These are phyloP conservation scores for Sporobolomyces pararoseus DNA, from an alignment of 768 basidiomycete species.

Conservation along the genomic window DNA sequence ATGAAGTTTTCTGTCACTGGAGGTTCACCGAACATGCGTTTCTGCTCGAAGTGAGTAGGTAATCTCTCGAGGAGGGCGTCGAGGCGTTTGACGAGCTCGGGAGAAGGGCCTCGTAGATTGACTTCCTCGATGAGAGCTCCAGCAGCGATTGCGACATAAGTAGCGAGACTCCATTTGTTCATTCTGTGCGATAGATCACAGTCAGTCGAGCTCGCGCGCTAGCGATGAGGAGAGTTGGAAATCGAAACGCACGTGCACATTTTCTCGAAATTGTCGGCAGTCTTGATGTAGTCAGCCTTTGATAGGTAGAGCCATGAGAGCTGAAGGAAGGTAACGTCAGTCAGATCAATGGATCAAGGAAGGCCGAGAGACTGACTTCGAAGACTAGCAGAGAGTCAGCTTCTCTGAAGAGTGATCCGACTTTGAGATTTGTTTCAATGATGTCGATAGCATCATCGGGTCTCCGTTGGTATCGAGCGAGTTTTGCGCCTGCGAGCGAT, in stretches of 20 bases:
- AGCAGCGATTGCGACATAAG: slow-evolving; percentile 20
- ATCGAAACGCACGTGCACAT: slow-evolving; percentile 20
- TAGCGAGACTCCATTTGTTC: slow-evolving; percentile 30
- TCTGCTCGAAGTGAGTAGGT: slow-evolving; percentile 23
- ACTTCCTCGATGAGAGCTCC: slow-evolving; percentile 37
- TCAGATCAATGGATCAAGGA: no score
- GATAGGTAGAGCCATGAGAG: slow-evolving; percentile 39
- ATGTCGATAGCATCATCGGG: slow-evolving; percentile 23
- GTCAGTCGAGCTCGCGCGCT: neutral
- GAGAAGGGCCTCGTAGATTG: neutral
- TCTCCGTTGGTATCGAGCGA: slow-evolving; percentile 12
- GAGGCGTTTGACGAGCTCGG: slow-evolving; percentile 19
- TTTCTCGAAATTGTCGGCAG: slow-evolving; percentile 20
- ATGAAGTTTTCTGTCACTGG: slow-evolving; percentile 36
- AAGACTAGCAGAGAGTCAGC: slow-evolving; percentile 40
- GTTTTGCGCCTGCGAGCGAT: slow-evolving; percentile 22
- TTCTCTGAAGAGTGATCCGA: slow-evolving; percentile 28
- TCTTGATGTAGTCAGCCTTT: slow-evolving; percentile 24
- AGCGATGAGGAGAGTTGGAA: neutral
- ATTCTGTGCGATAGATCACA: neutral
- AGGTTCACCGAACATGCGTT: slow-evolving; percentile 34
- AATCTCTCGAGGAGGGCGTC: slow-evolving; percentile 9
- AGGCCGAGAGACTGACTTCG: slow-evolving; percentile 26
- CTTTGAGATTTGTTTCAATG: slow-evolving; percentile 15
- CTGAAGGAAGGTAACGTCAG: neutral